A percentile compares a stretch with the other conserved stretches of the same genome.
Evolutionary conservation across 1,284 basidiomycete genomes (phyloP).

Genomic region (Cryptococcus jaspeensis): DNA sequence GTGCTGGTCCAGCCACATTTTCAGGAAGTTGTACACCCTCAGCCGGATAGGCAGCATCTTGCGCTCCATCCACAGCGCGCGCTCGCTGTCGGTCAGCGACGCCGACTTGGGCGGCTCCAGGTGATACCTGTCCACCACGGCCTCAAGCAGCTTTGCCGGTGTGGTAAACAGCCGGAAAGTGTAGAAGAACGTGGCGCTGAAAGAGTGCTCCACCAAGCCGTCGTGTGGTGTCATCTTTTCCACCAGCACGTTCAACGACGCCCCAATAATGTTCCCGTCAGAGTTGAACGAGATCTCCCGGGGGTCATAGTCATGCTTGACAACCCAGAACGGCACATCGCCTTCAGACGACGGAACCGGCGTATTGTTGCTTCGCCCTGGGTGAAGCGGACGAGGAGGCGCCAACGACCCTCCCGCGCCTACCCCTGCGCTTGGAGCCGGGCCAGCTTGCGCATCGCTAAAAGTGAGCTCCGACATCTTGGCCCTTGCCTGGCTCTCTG

Average conservation of each 20-base stretch:
- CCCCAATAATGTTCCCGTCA: slow-evolving; percentile 87
- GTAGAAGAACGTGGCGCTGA: slow-evolving; percentile 86
- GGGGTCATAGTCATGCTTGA: slow-evolving; percentile 54
- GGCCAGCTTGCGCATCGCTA: not conserved
- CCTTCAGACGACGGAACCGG: not conserved
- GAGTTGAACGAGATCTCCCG: slow-evolving; percentile 86
- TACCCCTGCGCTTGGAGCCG: too few relatives aligned
- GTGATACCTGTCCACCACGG: slow-evolving; percentile 79
- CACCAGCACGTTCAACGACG: slow-evolving; percentile 80
- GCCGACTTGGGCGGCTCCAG: slow-evolving; percentile 54
- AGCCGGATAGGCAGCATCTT: slow-evolving; percentile 86
- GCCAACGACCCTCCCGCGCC: too few relatives aligned
- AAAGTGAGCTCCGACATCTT: too few relatives aligned
- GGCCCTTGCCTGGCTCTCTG: not conserved
- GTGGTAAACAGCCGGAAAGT: slow-evolving; percentile 93
- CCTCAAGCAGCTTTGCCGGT: slow-evolving; percentile 70
- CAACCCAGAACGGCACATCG: slow-evolving; percentile 46
- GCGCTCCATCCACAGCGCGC: slow-evolving; percentile 73
- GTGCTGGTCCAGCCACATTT: slow-evolving; percentile 86
- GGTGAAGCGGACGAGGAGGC: too few relatives aligned
- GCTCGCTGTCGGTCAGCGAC: slow-evolving; percentile 56
- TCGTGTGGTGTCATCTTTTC: slow-evolving; percentile 98
- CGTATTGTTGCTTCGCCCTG: too few relatives aligned
- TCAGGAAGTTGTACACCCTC: slow-evolving; percentile 86
- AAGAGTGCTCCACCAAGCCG: slow-evolving; percentile 73